Conservation (phyloP, 257 asterid genomes). For the Ajuga chamaepitys region DNA sequence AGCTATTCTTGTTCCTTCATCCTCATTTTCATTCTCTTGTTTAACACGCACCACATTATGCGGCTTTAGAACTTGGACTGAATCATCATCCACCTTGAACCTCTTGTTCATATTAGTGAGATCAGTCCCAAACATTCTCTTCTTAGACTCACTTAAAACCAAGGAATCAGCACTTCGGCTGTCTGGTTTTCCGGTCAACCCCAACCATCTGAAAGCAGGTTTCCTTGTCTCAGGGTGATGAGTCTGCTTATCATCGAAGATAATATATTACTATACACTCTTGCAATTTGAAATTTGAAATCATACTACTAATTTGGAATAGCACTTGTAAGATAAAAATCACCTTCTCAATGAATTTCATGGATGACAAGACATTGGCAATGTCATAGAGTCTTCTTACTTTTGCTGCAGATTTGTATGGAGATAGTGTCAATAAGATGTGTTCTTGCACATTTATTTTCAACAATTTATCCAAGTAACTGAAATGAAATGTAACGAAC, state of each 20-base stretch:
- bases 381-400: constrained; percentile 90
- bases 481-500: neutral
- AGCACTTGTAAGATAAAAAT: neutral
- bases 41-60: constrained; percentile 35
- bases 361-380: constrained; percentile 90
- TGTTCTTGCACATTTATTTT: neutral
- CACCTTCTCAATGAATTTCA: constrained; percentile 94
- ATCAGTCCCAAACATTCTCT: constrained; percentile 81
- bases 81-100: constrained; percentile 35
- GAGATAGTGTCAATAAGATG: constrained; percentile 8
- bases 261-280: neutral
- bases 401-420: constrained; percentile 56
- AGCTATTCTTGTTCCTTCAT: constrained; percentile 24
- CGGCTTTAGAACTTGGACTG: constrained; percentile 22
- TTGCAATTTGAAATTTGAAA: neutral
- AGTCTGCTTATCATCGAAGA: constrained; percentile 41
- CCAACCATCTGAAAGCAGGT: constrained; percentile 92
- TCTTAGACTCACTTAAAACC: constrained; percentile 37
- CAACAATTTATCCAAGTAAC: neutral
- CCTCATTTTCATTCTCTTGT: constrained; percentile 47
- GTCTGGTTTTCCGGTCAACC: constrained; percentile 42
- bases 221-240: constrained; percentile 93
- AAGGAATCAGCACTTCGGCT: constrained; percentile 23
- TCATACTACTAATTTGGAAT: neutral
- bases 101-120: constrained; percentile 69